Evolutionary conservation across 192 early-diverging fungal species (phyloP).

Genomic region (Gonapodya prolifera): DNA sequence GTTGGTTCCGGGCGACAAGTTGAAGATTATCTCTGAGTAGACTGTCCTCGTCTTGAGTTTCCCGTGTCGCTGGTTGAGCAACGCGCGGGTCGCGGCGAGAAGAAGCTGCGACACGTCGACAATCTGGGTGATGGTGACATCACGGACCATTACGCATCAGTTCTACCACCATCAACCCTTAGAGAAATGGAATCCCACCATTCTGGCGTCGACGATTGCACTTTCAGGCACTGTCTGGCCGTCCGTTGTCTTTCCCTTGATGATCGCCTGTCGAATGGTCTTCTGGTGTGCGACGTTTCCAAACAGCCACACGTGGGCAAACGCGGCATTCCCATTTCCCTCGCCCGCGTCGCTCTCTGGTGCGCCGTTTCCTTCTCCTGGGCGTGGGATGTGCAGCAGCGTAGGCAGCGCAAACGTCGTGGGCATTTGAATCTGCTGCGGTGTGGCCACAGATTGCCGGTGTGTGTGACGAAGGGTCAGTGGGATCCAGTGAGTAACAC

Average conservation of each 20-base stretch:
- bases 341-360: too few relatives aligned
- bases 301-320: background rate
- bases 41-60: constrained; percentile 1
- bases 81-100: background rate
- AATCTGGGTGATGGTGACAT: too few relatives aligned
- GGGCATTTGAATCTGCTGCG: too few relatives aligned
- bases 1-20: background rate
- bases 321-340: too few relatives aligned
- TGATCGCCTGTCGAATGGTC: background rate
- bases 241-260: background rate
- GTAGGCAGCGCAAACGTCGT: too few relatives aligned
- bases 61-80: background rate
- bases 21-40: background rate
- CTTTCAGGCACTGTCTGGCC: background rate
- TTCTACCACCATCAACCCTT: background rate
- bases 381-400: too few relatives aligned
- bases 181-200: background rate
- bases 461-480: too few relatives aligned
- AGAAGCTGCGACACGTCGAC: constrained; percentile 2
- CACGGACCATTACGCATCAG: background rate
- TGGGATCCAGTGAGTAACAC: too few relatives aligned
- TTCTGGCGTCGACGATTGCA: background rate
- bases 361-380: too few relatives aligned
- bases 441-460: too few relatives aligned
- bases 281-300: background rate